Evolutionary conservation across 2,329 filamentous ascomycete species (phyloP), one percentile per base, ranked within the genome.

Genomic region (Fusarium hainanense): DNA sequence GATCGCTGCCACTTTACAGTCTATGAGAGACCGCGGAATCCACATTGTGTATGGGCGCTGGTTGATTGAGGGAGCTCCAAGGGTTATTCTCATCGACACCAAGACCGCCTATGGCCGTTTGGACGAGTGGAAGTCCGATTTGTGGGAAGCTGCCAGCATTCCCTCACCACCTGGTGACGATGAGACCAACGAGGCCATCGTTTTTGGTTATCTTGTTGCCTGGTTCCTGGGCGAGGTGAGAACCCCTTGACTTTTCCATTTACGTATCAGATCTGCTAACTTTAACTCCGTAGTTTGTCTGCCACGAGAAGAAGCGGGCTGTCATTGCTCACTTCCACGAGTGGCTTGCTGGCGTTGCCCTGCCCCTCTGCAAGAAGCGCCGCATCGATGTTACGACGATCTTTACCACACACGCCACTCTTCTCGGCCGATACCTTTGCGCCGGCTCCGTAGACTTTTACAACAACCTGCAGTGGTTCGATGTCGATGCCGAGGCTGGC

Each of bases 251-350:
- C 32, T 47, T 46, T 56, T 42, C 46, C 43, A 27, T 32, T 66
- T 58, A 20, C 18, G 54, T 48, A 21, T 48, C 40, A 42, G 44
- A 57, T 52, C 32, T 44, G 49, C 61, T 74, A 65, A 73, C 66
- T 48, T 46, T 68, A 34, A 40, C 28, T 11, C 54, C 21, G 74
- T 58, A 97, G 94, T 98, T 94, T 80, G 93, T 97, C 68, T 93
- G 91, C 76, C 94, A 97, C 79, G 95, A 98, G 82, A 96, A 93
- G 82, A 91, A 90, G 72, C 92, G 89, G 77, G 96, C 96, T 6
- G 93, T 99, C 70, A 96, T 98, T 80, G 96, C 94, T 58, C 96
- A 99, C 81, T 98, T 98, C 85, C 96, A 99, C 84, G 96, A 99
- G 82, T 99, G 96, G 96, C 88, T 99, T 58, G 92, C 96, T 13